Evolutionary conservation across 2,329 filamentous ascomycete genomes (phyloP).

Genomic region (Xylariaceae sp.): DNA sequence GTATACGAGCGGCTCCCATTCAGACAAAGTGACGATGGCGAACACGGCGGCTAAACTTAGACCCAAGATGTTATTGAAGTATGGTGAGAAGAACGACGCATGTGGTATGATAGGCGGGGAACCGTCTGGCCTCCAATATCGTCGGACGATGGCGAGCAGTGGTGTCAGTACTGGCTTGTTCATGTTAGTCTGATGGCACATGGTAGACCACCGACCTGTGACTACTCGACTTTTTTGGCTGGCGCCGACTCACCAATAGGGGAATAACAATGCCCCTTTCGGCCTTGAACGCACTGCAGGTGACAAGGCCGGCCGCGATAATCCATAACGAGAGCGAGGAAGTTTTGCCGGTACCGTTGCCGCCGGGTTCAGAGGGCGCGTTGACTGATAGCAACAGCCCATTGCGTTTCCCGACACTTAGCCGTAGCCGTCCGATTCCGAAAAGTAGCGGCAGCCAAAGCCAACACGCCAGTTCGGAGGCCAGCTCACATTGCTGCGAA

Average conservation of each 20-base stretch:
- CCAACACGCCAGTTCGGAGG: constrained; percentile 34
- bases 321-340: constrained; percentile 16
- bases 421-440: constrained; percentile 2
- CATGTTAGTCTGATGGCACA: not conserved
- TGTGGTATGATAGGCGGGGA: constrained; percentile 2
- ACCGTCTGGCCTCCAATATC: constrained; percentile 15
- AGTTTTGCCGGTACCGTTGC: not conserved
- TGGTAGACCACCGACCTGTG: not conserved
- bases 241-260: constrained; percentile 13
- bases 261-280: constrained; percentile 17
- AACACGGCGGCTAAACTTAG: constrained; percentile 23
- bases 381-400: not conserved
- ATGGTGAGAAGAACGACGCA: constrained; percentile 12
- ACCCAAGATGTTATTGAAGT: constrained; percentile 23
- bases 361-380: not conserved
- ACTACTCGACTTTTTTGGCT: not conserved
- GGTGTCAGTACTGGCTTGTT: constrained; percentile 31
- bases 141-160: constrained; percentile 27
- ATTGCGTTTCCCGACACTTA: not conserved
- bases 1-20: constrained; percentile 24
- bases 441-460: constrained; percentile 26
- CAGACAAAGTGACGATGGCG: constrained; percentile 25
- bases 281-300: constrained; percentile 21
- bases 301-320: constrained; percentile 17
- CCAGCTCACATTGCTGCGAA: constrained; percentile 25